A percentile compares a stretch with the other conserved stretches of the same genome.
Conservation (phyloP, 805 yeast genomes). For the Debaryomyces prosopidis region DNA sequence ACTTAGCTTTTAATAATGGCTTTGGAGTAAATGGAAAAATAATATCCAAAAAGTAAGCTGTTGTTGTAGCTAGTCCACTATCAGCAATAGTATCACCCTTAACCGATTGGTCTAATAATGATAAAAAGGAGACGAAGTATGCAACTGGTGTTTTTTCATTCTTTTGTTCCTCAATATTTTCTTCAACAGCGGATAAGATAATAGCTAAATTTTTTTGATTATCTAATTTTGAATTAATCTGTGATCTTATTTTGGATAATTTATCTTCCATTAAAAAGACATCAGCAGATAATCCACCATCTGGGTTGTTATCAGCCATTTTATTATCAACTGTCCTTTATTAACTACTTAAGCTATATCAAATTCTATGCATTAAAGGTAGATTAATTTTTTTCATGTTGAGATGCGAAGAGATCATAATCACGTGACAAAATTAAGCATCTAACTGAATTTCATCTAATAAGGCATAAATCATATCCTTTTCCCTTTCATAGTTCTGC, state of each 20-base stretch:
- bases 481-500: conserved; percentile 23
- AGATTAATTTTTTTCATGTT: conserved; percentile 5
- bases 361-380: not conserved
- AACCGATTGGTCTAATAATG: conserved; percentile 76
- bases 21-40: conserved; percentile 74
- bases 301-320: conserved; percentile 37
- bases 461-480: conserved; percentile 28
- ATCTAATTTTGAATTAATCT: conserved; percentile 74
- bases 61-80: conserved; percentile 63
- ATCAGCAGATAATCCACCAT: conserved; percentile 36
- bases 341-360: not conserved
- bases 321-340: not conserved
- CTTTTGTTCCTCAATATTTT: conserved; percentile 69
- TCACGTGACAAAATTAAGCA: conserved; percentile 18
- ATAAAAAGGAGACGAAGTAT: conserved; percentile 80
- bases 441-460: conserved; percentile 28
- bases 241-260: conserved; percentile 67
- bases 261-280: conserved; percentile 59
- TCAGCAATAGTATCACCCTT: conserved; percentile 54
- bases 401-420: conserved; percentile 7
- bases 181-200: conserved; percentile 87
- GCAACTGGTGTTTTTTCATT: conserved; percentile 69
- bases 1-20: conserved; percentile 67
- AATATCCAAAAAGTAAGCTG: conserved; percentile 80
- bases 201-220: conserved; percentile 86